Evolutionary conservation across 2,329 filamentous ascomycete species (phyloP).

Genomic region (Colletotrichum endophyticum): DNA sequence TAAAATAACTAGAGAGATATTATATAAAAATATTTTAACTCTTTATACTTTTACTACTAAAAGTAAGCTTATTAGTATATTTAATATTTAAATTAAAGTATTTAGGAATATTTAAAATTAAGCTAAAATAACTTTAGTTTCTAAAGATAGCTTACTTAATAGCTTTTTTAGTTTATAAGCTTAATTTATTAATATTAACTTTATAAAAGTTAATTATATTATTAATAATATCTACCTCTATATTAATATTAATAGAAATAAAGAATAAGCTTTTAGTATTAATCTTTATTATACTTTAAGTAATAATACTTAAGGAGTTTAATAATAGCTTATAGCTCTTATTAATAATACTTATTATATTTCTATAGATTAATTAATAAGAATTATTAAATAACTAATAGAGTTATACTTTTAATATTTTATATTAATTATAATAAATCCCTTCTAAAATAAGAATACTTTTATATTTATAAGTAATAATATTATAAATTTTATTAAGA

Average conservation of each 20-base stretch:
- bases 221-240: no score
- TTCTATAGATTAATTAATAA: background rate
- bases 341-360: no score
- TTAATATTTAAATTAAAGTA: background rate
- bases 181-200: background rate
- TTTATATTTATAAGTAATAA: background rate
- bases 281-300: no score
- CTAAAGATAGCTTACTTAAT: background rate
- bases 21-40: no score
- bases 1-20: no score
- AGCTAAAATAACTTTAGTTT: background rate
- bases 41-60: background rate
- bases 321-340: no score
- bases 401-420: background rate
- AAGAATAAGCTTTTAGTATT: no score
- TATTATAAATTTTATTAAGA: no score
- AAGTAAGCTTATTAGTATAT: background rate
- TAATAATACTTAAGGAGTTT: background rate
- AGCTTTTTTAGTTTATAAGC: background rate
- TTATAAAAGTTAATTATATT: no score
- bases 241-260: no score
- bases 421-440: background rate
- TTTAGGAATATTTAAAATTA: background rate
- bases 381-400: background rate
- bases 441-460: background rate